phyloP scores from a whole-genome alignment of 1,284 basidiomycete species.

The Ceratobasidium sp. region DNA sequence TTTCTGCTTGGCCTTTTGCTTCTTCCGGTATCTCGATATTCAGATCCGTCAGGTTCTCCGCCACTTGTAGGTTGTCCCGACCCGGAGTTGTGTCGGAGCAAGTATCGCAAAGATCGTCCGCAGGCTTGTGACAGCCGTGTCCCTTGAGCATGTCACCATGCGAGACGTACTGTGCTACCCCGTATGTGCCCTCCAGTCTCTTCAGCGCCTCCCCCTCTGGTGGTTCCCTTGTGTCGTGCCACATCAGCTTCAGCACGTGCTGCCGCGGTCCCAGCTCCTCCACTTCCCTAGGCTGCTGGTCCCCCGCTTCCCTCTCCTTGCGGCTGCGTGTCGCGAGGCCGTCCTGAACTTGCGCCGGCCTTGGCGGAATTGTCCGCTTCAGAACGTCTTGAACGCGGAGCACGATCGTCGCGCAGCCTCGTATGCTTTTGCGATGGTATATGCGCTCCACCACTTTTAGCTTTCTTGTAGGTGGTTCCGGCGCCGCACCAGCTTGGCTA shows the following conservation, averaged over 20 bases:
- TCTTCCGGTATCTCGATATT: background rate
- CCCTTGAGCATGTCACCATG: conserved; percentile 1
- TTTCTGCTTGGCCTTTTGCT: background rate
- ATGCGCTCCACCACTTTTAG: conserved; percentile 13
- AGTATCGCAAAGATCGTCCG: background rate
- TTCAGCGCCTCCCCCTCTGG: conserved; percentile 33
- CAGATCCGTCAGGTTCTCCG: background rate
- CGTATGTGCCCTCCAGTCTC: background rate
- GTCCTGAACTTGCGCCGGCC: too few relatives aligned
- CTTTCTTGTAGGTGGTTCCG: background rate
- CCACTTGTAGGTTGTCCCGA: background rate
- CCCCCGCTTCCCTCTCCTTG: background rate
- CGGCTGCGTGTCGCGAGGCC: background rate
- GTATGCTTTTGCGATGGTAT: conserved; percentile 24
- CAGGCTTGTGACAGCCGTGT: background rate
- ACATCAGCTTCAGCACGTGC: conserved; percentile 39
- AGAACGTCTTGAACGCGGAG: background rate
- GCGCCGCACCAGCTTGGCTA: too few relatives aligned
- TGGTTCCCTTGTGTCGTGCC: conserved; percentile 6
- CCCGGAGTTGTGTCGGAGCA: conserved; percentile 12
- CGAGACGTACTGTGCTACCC: conserved; percentile 12
- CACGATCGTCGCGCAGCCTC: conserved; percentile 23
- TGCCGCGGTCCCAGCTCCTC: background rate
- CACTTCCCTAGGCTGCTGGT: background rate
- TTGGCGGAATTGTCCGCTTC: background rate